Conservation (phyloP, 768 basidiomycete genomes). For the Daedalea quercina region DNA sequence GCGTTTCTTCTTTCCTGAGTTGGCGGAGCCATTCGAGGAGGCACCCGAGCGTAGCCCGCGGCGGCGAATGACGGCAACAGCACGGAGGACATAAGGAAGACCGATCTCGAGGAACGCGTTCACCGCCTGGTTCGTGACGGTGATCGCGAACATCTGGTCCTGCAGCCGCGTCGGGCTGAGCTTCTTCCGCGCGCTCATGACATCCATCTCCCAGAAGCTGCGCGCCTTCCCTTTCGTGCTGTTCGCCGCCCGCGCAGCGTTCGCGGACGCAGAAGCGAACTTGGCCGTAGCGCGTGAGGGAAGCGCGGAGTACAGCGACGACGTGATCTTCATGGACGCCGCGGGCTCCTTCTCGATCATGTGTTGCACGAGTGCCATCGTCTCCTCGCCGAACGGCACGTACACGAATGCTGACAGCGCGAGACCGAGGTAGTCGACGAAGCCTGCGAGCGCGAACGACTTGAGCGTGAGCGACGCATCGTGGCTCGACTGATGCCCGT, state of each 20-base stretch:
- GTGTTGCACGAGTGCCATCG: constrained; percentile 52
- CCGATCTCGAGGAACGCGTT: constrained; percentile 76
- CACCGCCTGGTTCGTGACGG: constrained; percentile 82
- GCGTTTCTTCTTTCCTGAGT: constrained; percentile 47
- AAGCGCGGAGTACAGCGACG: constrained; percentile 10
- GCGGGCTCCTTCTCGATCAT: constrained; percentile 17
- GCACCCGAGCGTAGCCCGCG: constrained; percentile 24
- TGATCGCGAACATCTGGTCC: constrained; percentile 91
- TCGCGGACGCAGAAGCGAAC: constrained; percentile 22
- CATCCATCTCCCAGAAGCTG: constrained; percentile 48
- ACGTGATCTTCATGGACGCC: not conserved
- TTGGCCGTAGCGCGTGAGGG: constrained; percentile 18
- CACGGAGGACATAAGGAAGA: constrained; percentile 70
- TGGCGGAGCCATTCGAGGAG: constrained; percentile 11
- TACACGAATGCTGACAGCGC: constrained; percentile 93
- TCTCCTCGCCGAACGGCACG: constrained; percentile 84
- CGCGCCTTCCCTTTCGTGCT: constrained; percentile 11
- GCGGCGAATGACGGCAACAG: constrained; percentile 41
- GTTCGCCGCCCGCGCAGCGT: constrained; percentile 23
- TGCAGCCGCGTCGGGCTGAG: constrained; percentile 65
- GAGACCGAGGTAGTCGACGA: constrained; percentile 91
- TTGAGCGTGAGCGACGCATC: constrained; percentile 81
- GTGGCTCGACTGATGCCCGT: constrained; percentile 71
- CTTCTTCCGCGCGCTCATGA: constrained; percentile 44
- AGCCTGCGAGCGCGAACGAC: constrained; percentile 80